Base-by-base conservation (phyloP, 805 yeast species). In the Ogataea wickerhamii region DNA sequence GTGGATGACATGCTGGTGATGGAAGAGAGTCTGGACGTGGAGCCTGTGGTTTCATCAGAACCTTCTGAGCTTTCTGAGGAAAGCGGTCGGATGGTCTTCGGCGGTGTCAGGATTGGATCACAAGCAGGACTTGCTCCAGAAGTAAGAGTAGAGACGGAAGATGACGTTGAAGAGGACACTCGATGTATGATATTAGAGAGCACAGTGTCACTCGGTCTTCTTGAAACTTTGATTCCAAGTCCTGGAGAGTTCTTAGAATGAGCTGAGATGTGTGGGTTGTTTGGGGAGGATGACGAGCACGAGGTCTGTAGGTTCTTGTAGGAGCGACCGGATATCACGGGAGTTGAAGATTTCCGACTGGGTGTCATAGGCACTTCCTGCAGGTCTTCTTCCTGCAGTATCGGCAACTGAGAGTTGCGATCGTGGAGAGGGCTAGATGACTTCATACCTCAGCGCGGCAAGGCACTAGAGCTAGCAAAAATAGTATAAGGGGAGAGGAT, bases 191-290 rank as follows among this genome's bases (percentile, higher is more conserved):
- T 38, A 11, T 37, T 37, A 2, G 39, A 36, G 12, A 52, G 24
- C 1, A 53, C 45, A 12, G 58, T 39, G 33, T 58, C 64, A 35
- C 58, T 52, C 17, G 62, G 61, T 27, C 63, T 44, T 32, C 32
- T 39, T 4, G 49, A 13, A 2, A 47, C 30, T 31, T 49, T 43
- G 17, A 58, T 55, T 10, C 63, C 60, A 17, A 56, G 41, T 1
- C 58, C 60, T n/a, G 34, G 19, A 26, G 25, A 5, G 17, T 12
- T 20, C 17, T 18, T 22, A 8, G 25, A 8, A 24, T 26, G 19
- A 26, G 8, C 20, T 29, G 32, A 8, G 11, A 21, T 7, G 14
- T 7, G 32, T 10, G 20, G 32, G 13, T 20, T 28, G 23, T 37
- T 32, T 4, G 34, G 36, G 18, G 34, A 16, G 8, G 32, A 16